Evolutionary conservation across 805 yeast genomes (phyloP), one percentile per base, ranked within the genome.

Genomic region (Dipodascopsis uninucleata): DNA sequence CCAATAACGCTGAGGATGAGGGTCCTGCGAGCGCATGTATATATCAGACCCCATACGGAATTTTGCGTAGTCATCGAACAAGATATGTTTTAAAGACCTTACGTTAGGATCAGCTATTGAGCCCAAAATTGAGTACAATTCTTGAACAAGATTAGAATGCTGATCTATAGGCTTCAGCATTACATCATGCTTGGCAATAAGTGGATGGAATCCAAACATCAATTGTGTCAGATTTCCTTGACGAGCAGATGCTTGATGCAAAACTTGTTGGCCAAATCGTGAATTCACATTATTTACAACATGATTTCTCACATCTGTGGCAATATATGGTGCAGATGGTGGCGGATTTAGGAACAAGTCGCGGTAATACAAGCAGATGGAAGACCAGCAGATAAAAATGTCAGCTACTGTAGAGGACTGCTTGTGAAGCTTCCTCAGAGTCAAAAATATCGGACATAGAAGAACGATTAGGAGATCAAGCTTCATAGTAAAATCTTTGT

Each of bases 141-240:
- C 55, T 21, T 45, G 53, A 28, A 43, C 52, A 18, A 47, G 46
- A 17, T 45, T 41, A n/a, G 42, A 31, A 10, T 46, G 47, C 40
- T 50, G 51, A 21, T 50, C 49, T 12, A 49, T 41, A 3, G 45
- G 37, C 21, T 47, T 42, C 21, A 43, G 42, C 14, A 47, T 39
- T 9, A 50, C 55, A 6, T 50, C 47, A 28, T 43, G 47, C 6
- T 39, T 36, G 3, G 48, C 42, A 45, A 50, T 46, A n/a, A 36
- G 39, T 3, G 55, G 55, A 34, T 50, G 55, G 5, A 50, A 37
- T n/a, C n/a, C n/a, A 29, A 41, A 50, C 34, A 41, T 28, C 3
- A 52, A 47, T 17, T 46, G 37, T 1, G 48, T 43, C n/a, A 43
- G 23, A n/a, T n/a, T n/a, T n/a, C n/a, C n/a, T n/a, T n/a, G n/a